phyloP scores from a whole-genome alignment of 176 grass and related monocot genomes.

The Bolboschoenus planiculmis region DNA sequence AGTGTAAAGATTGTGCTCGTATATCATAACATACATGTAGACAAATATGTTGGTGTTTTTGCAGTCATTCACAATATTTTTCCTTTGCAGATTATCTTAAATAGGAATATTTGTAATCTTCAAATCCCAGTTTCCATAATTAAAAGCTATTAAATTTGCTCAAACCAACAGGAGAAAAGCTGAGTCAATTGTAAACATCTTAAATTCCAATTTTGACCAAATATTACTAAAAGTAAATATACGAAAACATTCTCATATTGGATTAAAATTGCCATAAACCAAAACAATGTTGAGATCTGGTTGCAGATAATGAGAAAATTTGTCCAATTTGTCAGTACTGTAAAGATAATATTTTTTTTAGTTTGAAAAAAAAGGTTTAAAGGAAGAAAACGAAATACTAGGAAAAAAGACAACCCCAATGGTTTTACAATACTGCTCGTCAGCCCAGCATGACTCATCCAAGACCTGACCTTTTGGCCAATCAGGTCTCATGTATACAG shows the following conservation, averaged over 20 bases:
- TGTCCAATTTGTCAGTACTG: neutral
- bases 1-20: neutral
- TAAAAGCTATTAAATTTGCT: neutral
- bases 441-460: slow-evolving; percentile 61
- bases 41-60: neutral
- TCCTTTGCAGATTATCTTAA: neutral
- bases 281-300: neutral
- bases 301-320: neutral
- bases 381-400: neutral
- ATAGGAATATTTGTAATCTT: neutral
- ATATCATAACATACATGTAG: neutral
- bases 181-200: neutral
- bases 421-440: slow-evolving; percentile 43
- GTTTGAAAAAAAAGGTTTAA: neutral
- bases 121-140: neutral
- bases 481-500: slow-evolving; percentile 33
- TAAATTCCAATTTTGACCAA: neutral
- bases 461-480: slow-evolving; percentile 39
- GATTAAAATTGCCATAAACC: neutral
- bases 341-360: too few species aligned
- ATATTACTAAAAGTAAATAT: neutral
- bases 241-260: neutral
- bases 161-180: neutral
- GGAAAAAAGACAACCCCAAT: slow-evolving; percentile 26
- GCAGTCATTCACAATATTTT: neutral